phyloP scores from a whole-genome alignment of 768 basidiomycete genomes.

The Collybia nuda region DNA sequence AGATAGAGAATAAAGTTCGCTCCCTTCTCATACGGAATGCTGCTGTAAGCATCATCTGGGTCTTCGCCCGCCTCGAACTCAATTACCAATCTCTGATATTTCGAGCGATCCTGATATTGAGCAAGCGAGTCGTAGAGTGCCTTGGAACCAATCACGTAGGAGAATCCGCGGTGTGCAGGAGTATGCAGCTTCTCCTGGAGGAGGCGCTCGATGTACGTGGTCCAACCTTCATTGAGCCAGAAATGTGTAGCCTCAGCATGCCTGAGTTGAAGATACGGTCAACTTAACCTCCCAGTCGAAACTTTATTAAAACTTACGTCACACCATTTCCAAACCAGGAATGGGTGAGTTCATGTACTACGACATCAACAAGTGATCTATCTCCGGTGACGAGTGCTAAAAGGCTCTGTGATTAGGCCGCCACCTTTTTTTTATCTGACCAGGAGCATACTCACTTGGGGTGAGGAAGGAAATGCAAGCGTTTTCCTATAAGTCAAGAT shows the following conservation, averaged over 20 bases:
- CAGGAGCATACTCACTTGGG: slow-evolving; percentile 56
- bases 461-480: slow-evolving; percentile 87
- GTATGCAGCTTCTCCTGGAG: slow-evolving; percentile 69
- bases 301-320: slow-evolving; percentile 41
- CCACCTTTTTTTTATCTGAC: not conserved
- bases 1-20: slow-evolving; percentile 85
- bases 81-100: slow-evolving; percentile 80
- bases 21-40: slow-evolving; percentile 87
- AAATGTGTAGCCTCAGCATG: slow-evolving; percentile 78
- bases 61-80: slow-evolving; percentile 73
- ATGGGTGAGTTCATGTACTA: slow-evolving; percentile 85
- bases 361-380: slow-evolving; percentile 81
- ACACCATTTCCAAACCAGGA: slow-evolving; percentile 94
- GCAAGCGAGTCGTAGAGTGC: slow-evolving; percentile 70
- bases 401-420: not conserved
- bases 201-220: slow-evolving; percentile 88
- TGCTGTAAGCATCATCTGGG: slow-evolving; percentile 74
- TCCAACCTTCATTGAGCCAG: slow-evolving; percentile 94
- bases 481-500: slow-evolving; percentile 62
- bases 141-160: slow-evolving; percentile 75
- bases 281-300: no score
- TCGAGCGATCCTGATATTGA: slow-evolving; percentile 56
- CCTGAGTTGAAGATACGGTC: slow-evolving; percentile 23
- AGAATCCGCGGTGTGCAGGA: slow-evolving; percentile 76
- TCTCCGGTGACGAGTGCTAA: slow-evolving; percentile 85